phyloP scores from a whole-genome alignment of 148 eudicot species.

The Selenicereus undatus region DNA sequence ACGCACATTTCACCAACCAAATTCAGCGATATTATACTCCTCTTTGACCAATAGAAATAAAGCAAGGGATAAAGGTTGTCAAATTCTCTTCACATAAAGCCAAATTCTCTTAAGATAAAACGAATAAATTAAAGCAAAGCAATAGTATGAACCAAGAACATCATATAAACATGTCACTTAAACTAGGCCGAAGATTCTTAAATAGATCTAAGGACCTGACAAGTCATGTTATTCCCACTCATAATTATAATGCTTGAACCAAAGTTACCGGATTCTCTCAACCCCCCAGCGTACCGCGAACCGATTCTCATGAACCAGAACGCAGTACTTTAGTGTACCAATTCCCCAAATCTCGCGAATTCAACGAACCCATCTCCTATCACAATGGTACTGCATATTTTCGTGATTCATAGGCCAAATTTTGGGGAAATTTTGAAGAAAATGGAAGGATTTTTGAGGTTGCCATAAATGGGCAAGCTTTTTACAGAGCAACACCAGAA shows the following conservation, averaged over 20 bases:
- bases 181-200: not conserved
- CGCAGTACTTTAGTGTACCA: too few species aligned
- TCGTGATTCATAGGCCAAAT: too few species aligned
- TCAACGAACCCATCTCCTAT: too few species aligned
- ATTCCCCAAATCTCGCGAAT: too few species aligned
- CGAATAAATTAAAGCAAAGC: not conserved
- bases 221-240: conserved; percentile 1
- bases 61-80: not conserved
- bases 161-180: not conserved
- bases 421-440: too few species aligned
- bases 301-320: too few species aligned
- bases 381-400: too few species aligned
- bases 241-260: not conserved
- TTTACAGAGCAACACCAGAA: too few species aligned
- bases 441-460: too few species aligned
- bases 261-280: too few species aligned
- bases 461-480: too few species aligned
- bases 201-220: not conserved
- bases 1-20: conserved; percentile 13
- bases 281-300: too few species aligned
- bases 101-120: conserved; percentile 5
- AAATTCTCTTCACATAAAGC: conserved; percentile 6
- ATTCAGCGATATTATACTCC: conserved; percentile 1
- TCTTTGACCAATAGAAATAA: conserved; percentile 17
- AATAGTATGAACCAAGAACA: not conserved